phyloP scores from a whole-genome alignment of 2,329 filamentous ascomycete species.

The Phialocephala subalpina region DNA sequence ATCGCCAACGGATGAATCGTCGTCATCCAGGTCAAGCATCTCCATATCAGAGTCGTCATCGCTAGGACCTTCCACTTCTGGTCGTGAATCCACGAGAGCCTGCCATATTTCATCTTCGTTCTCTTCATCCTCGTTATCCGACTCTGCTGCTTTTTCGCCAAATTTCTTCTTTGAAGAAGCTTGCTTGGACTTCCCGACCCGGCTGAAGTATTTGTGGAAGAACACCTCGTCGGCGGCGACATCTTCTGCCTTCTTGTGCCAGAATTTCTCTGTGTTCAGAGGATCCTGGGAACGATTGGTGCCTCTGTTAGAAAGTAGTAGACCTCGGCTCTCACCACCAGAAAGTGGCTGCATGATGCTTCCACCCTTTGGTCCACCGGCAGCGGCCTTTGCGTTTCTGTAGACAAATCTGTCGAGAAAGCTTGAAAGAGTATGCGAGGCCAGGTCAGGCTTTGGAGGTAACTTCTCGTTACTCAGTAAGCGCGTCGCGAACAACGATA shows the following conservation, averaged over 20 bases:
- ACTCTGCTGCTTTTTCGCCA: slow-evolving; percentile 54
- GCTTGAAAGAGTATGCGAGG: slow-evolving; percentile 88
- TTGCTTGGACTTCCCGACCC: slow-evolving; percentile 69
- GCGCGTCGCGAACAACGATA: slow-evolving; percentile 80
- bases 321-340: slow-evolving; percentile 64
- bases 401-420: slow-evolving; percentile 99
- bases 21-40: slow-evolving; percentile 62
- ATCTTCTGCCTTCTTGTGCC: slow-evolving; percentile 87
- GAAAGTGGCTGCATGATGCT: slow-evolving; percentile 97
- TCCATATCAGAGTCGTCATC: slow-evolving; percentile 61
- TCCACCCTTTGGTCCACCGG: slow-evolving; percentile 71
- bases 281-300: slow-evolving; percentile 62
- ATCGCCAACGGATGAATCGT: slow-evolving; percentile 54
- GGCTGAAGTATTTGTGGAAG: slow-evolving; percentile 96
- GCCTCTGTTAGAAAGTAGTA: slow-evolving; percentile 60
- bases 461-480: slow-evolving; percentile 74
- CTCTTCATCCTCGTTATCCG: slow-evolving; percentile 56
- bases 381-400: slow-evolving; percentile 81
- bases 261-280: slow-evolving; percentile 90
- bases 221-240: slow-evolving; percentile 93
- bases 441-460: slow-evolving; percentile 88
- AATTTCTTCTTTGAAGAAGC: slow-evolving; percentile 63
- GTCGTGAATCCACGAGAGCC: slow-evolving; percentile 81
- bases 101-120: slow-evolving; percentile 91
- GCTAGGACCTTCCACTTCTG: slow-evolving; percentile 73